A percentile compares a stretch with the other conserved stretches of the same genome.
phyloP scores from a whole-genome alignment of 2,329 filamentous ascomycete genomes.

The Penicillium palitans region DNA sequence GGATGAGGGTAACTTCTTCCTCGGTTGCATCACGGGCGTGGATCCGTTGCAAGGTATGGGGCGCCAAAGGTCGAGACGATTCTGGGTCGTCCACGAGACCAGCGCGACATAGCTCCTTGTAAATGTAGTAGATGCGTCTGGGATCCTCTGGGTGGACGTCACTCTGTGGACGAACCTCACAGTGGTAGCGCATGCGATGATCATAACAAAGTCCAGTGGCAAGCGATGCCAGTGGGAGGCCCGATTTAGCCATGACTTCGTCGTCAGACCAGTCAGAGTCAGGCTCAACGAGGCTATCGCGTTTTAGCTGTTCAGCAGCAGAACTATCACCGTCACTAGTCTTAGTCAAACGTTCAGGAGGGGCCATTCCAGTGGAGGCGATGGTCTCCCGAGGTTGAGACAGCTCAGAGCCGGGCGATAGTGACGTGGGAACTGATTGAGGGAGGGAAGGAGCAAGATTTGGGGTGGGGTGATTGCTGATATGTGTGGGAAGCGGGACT shows the following conservation, averaged over 20 bases:
- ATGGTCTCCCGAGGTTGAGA: conserved; percentile 11
- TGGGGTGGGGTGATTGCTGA: conserved; percentile 24
- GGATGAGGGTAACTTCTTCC: conserved; percentile 77
- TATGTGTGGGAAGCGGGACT: conserved; percentile 16
- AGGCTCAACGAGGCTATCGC: conserved; percentile 40
- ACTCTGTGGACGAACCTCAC: conserved; percentile 68
- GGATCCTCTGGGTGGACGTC: conserved; percentile 95
- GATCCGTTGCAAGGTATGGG: conserved; percentile 67
- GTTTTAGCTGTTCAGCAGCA: conserved; percentile 22
- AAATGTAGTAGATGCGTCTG: conserved; percentile 87
- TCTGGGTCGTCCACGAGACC: conserved; percentile 71
- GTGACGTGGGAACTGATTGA: conserved; percentile 1
- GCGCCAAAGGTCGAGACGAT: conserved; percentile 49
- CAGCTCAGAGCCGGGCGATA: conserved; percentile 15
- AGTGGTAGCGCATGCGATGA: conserved; percentile 91
- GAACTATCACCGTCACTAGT: conserved; percentile 29
- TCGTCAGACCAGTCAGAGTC: conserved; percentile 47
- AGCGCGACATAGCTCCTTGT: conserved; percentile 78
- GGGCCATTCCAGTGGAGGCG: conserved; percentile 11
- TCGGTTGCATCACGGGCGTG: conserved; percentile 72
- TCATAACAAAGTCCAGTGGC: conserved; percentile 86
- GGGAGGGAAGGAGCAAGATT: conserved; percentile 25
- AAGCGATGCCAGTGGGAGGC: conserved; percentile 51
- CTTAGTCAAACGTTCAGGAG: conserved; percentile 27
- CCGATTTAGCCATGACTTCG: conserved; percentile 39